Percentiles rank a stretch among this genome's conserved stretches.
phyloP scores from a whole-genome alignment of 495 filamentous ascomycete genomes.

The Aspergillus sclerotioniger region DNA sequence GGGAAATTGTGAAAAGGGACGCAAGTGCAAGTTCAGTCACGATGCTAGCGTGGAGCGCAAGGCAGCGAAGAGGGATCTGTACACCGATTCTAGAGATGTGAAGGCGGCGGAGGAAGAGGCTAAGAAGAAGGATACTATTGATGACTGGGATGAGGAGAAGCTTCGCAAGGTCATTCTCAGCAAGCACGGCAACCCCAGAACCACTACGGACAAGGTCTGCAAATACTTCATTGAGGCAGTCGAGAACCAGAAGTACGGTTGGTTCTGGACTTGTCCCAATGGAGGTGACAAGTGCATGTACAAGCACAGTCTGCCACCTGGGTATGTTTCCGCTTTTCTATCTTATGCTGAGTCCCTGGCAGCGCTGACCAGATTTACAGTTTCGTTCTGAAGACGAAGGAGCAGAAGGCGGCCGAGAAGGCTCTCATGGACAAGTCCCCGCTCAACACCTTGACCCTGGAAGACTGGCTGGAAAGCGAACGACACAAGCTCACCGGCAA shows the following conservation, averaged over 20 bases:
- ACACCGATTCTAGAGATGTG: conserved; percentile 78
- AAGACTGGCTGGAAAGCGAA: conserved; percentile 96
- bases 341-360: not conserved
- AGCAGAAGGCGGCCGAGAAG: conserved; percentile 94
- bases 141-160: conserved; percentile 97
- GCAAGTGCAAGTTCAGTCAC: conserved; percentile 97
- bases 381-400: conserved; percentile 96
- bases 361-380: conserved; percentile 44
- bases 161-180: conserved; percentile 83
- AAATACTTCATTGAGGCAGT: conserved; percentile 98
- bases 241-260: conserved; percentile 97
- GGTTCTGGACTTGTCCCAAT: conserved; percentile 98
- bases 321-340: conserved; percentile 53
- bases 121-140: conserved; percentile 91
- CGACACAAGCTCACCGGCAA: conserved; percentile 88
- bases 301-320: conserved; percentile 88
- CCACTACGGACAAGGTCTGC: conserved; percentile 97
- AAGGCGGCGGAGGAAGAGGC: conserved; percentile 64
- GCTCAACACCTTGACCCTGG: conserved; percentile 87
- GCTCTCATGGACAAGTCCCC: conserved; percentile 97
- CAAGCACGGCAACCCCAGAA: conserved; percentile 96
- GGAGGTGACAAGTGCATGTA: conserved; percentile 99
- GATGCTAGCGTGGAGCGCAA: conserved; percentile 87
- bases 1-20: conserved; percentile 94
- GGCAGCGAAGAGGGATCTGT: conserved; percentile 85